phyloP scores from a whole-genome alignment of 2,329 filamentous ascomycete species.

The Cercospora nicotianae region DNA sequence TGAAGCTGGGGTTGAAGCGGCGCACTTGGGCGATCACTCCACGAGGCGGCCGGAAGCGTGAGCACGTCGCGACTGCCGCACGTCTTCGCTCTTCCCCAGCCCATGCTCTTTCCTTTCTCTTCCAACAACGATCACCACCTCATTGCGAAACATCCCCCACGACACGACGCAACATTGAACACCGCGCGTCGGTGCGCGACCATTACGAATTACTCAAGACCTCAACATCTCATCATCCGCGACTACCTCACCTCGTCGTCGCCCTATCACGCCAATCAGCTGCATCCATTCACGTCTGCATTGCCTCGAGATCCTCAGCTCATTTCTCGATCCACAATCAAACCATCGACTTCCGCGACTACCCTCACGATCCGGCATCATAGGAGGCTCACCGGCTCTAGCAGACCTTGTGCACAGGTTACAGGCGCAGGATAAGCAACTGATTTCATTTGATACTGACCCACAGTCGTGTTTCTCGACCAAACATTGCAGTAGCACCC shows the following conservation, averaged over 20 bases:
- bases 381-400: slow-evolving; percentile 35
- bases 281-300: not conserved
- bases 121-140: not conserved
- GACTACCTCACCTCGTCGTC: not conserved
- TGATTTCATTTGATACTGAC: slow-evolving; percentile 38
- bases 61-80: too few species aligned
- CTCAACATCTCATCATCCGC: not conserved
- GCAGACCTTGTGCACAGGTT: slow-evolving; percentile 29
- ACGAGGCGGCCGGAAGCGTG: too few species aligned
- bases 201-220: not conserved
- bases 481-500: not conserved
- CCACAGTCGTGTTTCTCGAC: not conserved
- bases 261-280: not conserved
- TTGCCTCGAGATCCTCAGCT: not conserved
- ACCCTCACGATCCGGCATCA: slow-evolving; percentile 22
- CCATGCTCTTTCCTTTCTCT: too few species aligned
- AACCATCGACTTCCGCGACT: not conserved
- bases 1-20: too few species aligned
- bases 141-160: not conserved
- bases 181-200: not conserved
- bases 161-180: not conserved
- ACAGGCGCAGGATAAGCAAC: slow-evolving; percentile 32
- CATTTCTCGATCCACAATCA: not conserved
- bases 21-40: too few species aligned
- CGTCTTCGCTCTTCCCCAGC: too few species aligned